phyloP scores from a whole-genome alignment of 2,329 filamentous ascomycete species.

The Domatiomyces catenatus region DNA sequence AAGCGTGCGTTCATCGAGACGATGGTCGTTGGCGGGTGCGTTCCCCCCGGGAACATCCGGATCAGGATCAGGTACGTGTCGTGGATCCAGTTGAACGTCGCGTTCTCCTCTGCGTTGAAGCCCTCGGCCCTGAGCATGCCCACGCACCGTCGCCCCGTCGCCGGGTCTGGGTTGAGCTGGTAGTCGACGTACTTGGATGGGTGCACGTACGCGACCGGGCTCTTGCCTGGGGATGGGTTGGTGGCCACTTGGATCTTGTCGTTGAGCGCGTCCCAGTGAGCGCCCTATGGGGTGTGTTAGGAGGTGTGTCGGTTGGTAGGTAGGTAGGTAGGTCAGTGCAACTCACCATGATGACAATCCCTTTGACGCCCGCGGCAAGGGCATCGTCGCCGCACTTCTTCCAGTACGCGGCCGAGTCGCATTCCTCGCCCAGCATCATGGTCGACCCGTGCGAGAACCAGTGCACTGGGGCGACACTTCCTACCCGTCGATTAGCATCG shows the following conservation, averaged over 20 bases:
- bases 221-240: constrained; percentile 45
- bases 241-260: constrained; percentile 45
- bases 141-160: constrained; percentile 36
- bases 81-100: constrained; percentile 55
- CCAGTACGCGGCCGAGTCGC: constrained; percentile 48
- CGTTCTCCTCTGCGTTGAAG: constrained; percentile 39
- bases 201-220: constrained; percentile 51
- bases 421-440: constrained; percentile 56
- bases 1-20: constrained; percentile 40
- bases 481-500: not conserved
- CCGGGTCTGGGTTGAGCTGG: constrained; percentile 44
- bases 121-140: constrained; percentile 35
- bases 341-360: constrained; percentile 49
- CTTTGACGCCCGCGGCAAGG: constrained; percentile 43
- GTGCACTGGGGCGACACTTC: constrained; percentile 39
- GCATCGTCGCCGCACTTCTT: constrained; percentile 49
- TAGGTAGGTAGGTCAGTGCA: too few relatives aligned
- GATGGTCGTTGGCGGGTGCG: constrained; percentile 46
- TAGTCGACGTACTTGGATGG: constrained; percentile 50
- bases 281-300: constrained; percentile 31
- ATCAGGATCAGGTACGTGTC: constrained; percentile 55
- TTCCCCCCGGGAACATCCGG: constrained; percentile 45
- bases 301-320: too few relatives aligned
- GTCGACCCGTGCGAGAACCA: constrained; percentile 58
- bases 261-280: constrained; percentile 48